Conservation (phyloP, 495 filamentous ascomycete species). For the Jackrogersella multiformis region DNA sequence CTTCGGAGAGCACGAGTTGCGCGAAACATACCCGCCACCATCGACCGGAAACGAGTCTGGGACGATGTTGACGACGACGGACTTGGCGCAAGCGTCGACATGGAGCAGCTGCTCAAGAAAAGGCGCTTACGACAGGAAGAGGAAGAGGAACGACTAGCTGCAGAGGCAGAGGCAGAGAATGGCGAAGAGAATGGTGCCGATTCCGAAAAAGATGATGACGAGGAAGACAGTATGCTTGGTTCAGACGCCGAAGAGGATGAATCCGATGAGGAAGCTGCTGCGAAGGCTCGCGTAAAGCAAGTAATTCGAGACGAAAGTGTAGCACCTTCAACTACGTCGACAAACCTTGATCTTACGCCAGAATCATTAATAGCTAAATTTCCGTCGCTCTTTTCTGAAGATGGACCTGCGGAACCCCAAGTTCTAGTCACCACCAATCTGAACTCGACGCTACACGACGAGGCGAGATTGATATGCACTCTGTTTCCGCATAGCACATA, state of each 20-base stretch:
- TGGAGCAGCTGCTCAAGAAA: constrained; percentile 77
- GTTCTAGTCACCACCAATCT: constrained; percentile 89
- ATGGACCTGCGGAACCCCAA: constrained; percentile 69
- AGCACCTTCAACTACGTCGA: constrained; percentile 68
- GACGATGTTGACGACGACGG: constrained; percentile 86
- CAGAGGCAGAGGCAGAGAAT: constrained; percentile 52
- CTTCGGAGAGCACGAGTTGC: constrained; percentile 74
- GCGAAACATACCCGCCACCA: constrained; percentile 81
- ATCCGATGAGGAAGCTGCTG: constrained; percentile 53
- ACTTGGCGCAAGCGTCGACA: constrained; percentile 78
- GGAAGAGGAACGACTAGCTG: constrained; percentile 61
- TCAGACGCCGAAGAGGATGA: constrained; percentile 61
- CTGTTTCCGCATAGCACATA: constrained; percentile 89
- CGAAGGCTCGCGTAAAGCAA: constrained; percentile 56
- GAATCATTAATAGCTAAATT: constrained; percentile 77
- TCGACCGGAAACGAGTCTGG: constrained; percentile 92
- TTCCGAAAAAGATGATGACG: constrained; percentile 63
- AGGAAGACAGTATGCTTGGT: constrained; percentile 78
- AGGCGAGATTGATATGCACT: constrained; percentile 77
- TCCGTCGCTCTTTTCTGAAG: constrained; percentile 79
- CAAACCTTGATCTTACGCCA: constrained; percentile 75
- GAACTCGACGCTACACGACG: constrained; percentile 83
- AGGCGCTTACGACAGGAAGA: constrained; percentile 65
- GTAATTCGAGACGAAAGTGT: constrained; percentile 59
- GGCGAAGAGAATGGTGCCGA: constrained; percentile 54